Conservation (phyloP, 495 filamentous ascomycete genomes). For the Lophium mytilinum region DNA sequence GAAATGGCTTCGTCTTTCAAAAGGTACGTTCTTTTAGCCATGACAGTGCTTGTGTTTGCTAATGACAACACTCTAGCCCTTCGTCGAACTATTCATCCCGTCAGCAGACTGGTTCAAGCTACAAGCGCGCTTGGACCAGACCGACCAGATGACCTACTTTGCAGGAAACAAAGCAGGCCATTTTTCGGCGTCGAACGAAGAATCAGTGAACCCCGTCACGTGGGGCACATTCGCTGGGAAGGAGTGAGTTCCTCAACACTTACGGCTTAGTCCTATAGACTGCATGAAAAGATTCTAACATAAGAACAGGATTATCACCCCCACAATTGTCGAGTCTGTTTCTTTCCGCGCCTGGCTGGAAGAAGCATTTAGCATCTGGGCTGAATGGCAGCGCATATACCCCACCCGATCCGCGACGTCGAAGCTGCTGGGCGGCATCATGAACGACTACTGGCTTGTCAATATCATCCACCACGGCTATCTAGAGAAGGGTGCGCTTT, state of each 20-base stretch:
- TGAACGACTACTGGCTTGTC: constrained; percentile 71
- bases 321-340: constrained; percentile 95
- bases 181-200: constrained; percentile 60
- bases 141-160: constrained; percentile 71
- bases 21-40: constrained; percentile 41
- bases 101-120: constrained; percentile 59
- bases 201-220: constrained; percentile 83
- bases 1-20: constrained; percentile 91
- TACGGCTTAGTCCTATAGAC: neutral
- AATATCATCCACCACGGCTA: constrained; percentile 87
- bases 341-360: constrained; percentile 93
- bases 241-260: constrained; percentile 40
- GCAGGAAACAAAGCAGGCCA: constrained; percentile 65
- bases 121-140: constrained; percentile 48
- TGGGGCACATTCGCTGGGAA: constrained; percentile 96
- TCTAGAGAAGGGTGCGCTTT: constrained; percentile 56
- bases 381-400: constrained; percentile 86
- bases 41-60: neutral
- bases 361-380: constrained; percentile 92
- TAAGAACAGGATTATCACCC: constrained; percentile 61
- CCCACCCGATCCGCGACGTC: constrained; percentile 55
- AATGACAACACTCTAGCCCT: constrained; percentile 43
- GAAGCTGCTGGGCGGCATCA: constrained; percentile 56
- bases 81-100: constrained; percentile 91
- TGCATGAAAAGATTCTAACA: neutral